These are phyloP conservation scores for Nemania abortiva DNA, from an alignment of 2,329 filamentous ascomycete genomes.

Conservation along the genomic window DNA sequence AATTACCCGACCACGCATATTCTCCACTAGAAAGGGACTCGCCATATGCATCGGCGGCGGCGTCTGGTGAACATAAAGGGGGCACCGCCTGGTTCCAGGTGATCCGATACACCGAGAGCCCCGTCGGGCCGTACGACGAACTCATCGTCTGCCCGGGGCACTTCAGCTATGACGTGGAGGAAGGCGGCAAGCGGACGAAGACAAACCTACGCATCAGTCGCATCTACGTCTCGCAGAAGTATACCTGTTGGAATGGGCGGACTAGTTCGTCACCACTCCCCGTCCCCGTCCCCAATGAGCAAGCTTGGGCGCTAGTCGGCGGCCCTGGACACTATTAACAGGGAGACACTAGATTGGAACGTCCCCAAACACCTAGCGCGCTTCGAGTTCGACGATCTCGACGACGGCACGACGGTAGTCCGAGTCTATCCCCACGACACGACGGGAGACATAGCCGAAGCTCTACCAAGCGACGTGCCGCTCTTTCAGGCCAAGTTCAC, in stretches of 20 bases:
- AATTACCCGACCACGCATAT: slow-evolving; percentile 56
- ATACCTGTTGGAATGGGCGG: slow-evolving; percentile 65
- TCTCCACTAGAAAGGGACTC: slow-evolving; percentile 61
- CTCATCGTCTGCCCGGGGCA: slow-evolving; percentile 61
- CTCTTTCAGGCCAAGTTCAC: slow-evolving; percentile 62
- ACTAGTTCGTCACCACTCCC: slow-evolving; percentile 55
- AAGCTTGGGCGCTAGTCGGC: not conserved
- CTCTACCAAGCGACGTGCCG: slow-evolving; percentile 52
- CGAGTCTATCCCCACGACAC: slow-evolving; percentile 61
- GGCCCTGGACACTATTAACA: slow-evolving; percentile 10
- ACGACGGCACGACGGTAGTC: slow-evolving; percentile 55
- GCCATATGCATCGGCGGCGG: slow-evolving; percentile 51
- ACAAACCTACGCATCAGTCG: slow-evolving; percentile 61
- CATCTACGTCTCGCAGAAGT: slow-evolving; percentile 66
- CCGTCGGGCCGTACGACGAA: slow-evolving; percentile 67
- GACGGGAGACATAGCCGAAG: slow-evolving; percentile 48
- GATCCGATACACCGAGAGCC: slow-evolving; percentile 63
- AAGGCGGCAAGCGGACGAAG: slow-evolving; percentile 51
- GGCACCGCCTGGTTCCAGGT: slow-evolving; percentile 64
- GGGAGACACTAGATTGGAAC: slow-evolving; percentile 61
- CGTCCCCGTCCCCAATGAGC: slow-evolving; percentile 3
- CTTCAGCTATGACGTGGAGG: slow-evolving; percentile 56
- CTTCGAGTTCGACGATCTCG: slow-evolving; percentile 59
- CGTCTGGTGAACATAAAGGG: slow-evolving; percentile 56
- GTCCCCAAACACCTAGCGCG: slow-evolving; percentile 67